Evolutionary conservation across 2,329 filamentous ascomycete genomes (phyloP), one percentile per base, ranked within the genome.

Genomic region (Elsinoe ampelina): DNA sequence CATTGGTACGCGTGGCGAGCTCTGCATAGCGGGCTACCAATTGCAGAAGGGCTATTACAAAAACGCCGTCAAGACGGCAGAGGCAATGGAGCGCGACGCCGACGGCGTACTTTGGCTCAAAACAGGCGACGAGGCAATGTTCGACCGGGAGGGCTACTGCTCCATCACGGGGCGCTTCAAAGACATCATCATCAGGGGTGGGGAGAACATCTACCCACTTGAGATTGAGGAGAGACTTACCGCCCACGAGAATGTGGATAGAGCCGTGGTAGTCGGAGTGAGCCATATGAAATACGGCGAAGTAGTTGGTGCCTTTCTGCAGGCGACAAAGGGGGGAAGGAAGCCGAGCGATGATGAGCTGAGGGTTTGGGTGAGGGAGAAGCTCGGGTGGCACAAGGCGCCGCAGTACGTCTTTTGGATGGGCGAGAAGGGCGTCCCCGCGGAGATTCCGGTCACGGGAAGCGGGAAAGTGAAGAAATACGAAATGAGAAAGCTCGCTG

Each of bases 1-100:
- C 0, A 70, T 88, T 12, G 87, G 87, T 19, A 71, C 77, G 34
- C 75, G 80, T 7, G 87, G 87, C 15, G 87, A 92, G 72, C 78
- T 92, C 19, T 89, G 86, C 67, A 87, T 90, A 42, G 80, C 84
- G 0, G 88, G 87, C 0, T 92, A 90, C 68, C 85, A 89, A 69
- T 74, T 91, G 10, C 86, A 85, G 67, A 78, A 73, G 43, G 79
- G 79, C 19, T 82, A 82, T 65, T 78, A 77, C 73, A 72, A 87
- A 65, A 90, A 89, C 69, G 79, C 80, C 41, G 81, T 82, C 65
- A 91, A 89, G 75, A 91, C 86, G 1, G 80, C 78, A 0, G 86
- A 91, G 64, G 78, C 87, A 60, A 79, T 88, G 34, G 75, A 84
- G 5, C 81, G 84, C 58, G 85, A 89, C 58, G 79, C 82, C 34